phyloP scores from a whole-genome alignment of 371 early-diverging fungal species.

The Conidiobolus incongruus region DNA sequence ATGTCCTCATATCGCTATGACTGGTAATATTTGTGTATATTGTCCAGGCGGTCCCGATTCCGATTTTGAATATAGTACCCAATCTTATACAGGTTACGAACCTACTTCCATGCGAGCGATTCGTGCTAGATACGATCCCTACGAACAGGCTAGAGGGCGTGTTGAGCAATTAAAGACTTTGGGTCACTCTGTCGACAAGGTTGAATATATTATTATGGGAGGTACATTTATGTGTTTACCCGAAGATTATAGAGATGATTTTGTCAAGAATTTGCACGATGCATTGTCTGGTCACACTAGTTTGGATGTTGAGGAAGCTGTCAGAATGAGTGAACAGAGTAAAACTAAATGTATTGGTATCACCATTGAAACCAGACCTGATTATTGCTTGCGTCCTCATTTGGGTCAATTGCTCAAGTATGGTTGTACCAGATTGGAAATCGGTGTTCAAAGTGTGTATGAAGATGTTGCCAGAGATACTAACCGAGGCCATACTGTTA shows the following conservation, averaged over 20 bases:
- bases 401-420: constrained; percentile 96
- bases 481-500: constrained; percentile 98
- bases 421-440: constrained; percentile 98
- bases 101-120: constrained; percentile 99
- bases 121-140: constrained; percentile 96
- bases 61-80: constrained; percentile 99
- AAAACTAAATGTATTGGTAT: constrained; percentile 98
- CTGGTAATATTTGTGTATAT: constrained; percentile 99
- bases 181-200: constrained; percentile 97
- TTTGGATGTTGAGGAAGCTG: constrained; percentile 88
- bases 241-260: constrained; percentile 93
- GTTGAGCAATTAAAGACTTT: constrained; percentile 88
- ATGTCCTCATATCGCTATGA: constrained; percentile 99
- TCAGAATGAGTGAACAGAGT: constrained; percentile 87
- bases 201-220: constrained; percentile 99
- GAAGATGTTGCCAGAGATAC: constrained; percentile 99
- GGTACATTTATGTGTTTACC: constrained; percentile 98
- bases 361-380: constrained; percentile 99
- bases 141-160: constrained; percentile 91
- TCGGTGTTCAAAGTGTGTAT: constrained; percentile 99
- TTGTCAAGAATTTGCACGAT: constrained; percentile 95
- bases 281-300: constrained; percentile 88
- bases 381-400: constrained; percentile 97
- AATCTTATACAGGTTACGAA: constrained; percentile 99
- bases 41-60: constrained; percentile 99